These are phyloP conservation scores for Fusarium metavorans DNA, from an alignment of 2,329 filamentous ascomycete species.

Conservation along the genomic window DNA sequence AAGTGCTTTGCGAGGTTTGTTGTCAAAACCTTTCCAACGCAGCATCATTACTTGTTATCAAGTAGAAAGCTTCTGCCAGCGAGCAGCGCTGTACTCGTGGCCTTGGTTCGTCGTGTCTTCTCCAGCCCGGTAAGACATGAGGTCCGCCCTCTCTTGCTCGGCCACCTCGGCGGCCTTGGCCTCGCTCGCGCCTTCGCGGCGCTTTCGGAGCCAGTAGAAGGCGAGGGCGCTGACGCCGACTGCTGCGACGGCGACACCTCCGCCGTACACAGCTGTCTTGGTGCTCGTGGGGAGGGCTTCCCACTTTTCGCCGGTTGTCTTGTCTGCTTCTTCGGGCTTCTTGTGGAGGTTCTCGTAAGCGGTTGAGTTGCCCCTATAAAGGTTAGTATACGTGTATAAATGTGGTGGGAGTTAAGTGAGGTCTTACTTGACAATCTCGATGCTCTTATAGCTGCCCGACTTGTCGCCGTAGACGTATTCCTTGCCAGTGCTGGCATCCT, in stretches of 20 bases:
- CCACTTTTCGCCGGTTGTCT: slow-evolving; percentile 66
- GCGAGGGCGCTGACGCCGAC: slow-evolving; percentile 56
- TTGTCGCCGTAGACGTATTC: slow-evolving; percentile 75
- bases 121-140: slow-evolving; percentile 60
- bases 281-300: slow-evolving; percentile 60
- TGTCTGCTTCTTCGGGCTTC: slow-evolving; percentile 54
- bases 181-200: slow-evolving; percentile 64
- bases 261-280: slow-evolving; percentile 66
- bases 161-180: slow-evolving; percentile 60
- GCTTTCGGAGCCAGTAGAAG: slow-evolving; percentile 68
- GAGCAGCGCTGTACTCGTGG: slow-evolving; percentile 42
- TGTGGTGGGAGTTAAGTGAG: background rate
- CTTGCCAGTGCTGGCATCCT: slow-evolving; percentile 72
- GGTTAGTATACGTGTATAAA: background rate
- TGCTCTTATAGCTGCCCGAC: slow-evolving; percentile 73
- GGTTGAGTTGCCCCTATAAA: slow-evolving; percentile 67
- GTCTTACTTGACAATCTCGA: slow-evolving; percentile 66
- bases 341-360: slow-evolving; percentile 58
- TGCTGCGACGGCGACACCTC: slow-evolving; percentile 57
- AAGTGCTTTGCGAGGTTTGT: background rate
- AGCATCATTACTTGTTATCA: background rate
- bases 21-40: background rate
- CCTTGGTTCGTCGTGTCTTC: slow-evolving; percentile 42
- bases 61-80: slow-evolving; percentile 25
- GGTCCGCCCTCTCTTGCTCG: slow-evolving; percentile 62